Base-by-base conservation (phyloP, 2,329 filamentous ascomycete species). In the Exophiala lecanii-corni region DNA sequence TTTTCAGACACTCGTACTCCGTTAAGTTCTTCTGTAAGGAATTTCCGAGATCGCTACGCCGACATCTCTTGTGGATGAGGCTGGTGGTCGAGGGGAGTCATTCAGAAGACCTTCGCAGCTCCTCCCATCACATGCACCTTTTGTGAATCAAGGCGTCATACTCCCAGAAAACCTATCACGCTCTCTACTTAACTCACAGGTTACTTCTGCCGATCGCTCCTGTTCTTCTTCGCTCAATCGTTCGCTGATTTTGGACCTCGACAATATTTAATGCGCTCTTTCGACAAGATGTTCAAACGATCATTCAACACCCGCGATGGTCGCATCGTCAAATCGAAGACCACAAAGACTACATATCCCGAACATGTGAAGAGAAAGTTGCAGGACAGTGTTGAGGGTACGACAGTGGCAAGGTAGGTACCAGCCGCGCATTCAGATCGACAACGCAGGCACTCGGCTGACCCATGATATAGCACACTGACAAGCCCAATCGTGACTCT, bases 271-370 rank as follows among this genome's bases (percentile, higher is more conserved):
- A 35, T 51, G 53, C 42, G 44, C 50, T 44, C 66, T 62, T 57
- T 57, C 55, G 60, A 62, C 72, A 74, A 64, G 68, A 95, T 95
- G 87, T 94, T 95, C 76, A 94, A 89, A 73, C 87, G 87, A 66
- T 89, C 89, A 62, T 89, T 92, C 72, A 76, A 82, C 66, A 82
- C 84, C 57, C 84, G 82, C 67, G 84, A 91, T 68, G 54, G 54
- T 57, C 86, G 89, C 62, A 85, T 89, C 67, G 85, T 87, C 73
- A 96, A 95, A 81, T 76, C 84, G 69, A 89, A 87, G 75, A 76
- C 84, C 66, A 62, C 68, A 60, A 87, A 83, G 75, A 92, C 84
- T 76, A 78, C 75, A 56, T 78, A 78, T 65, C 81, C 84, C 74
- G 86, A 91, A 71, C 76, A 81, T 61, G 76, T 81, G 68, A 92